Base-by-base conservation (phyloP, 192 early-diverging fungal species). In the Umbelopsis sp. region DNA sequence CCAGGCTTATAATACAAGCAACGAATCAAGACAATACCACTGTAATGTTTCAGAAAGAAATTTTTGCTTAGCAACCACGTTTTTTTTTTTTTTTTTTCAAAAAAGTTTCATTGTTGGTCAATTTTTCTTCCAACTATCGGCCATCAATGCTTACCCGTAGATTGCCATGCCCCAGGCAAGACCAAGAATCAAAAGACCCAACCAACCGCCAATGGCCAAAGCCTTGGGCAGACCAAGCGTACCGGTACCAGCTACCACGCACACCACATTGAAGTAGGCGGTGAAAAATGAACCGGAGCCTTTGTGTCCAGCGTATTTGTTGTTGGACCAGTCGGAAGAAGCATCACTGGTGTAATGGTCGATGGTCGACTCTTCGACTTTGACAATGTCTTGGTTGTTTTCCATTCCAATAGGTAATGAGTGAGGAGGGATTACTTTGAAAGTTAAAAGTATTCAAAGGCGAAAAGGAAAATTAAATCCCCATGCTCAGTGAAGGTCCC, bases 171-270 rank as follows among this genome's bases (percentile, higher is more conserved):
- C 70, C 21, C 86, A 90, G 0, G 91, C 84, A 33, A 93, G 82
- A 7, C 88, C 33, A 46, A 96, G 77, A 71, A 94, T 78, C n/a
- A 87, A 70, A 15, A 91, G 70, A 13, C 89, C 90, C 25, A 89
- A 58, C 94, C 94, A 96, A 3, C 94, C 94, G 48, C 88, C 85
- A 25, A 87, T 72, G 20, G 78, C 85, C 30, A 96, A 83, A 8
- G 93, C 90, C 66, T 89, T 91, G 6, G 94, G 93, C 10, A 96
- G 85, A 73, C 94, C 92, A 20, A 94, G 84, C 12, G 93, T 87
- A n/a, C 94, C 94, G 11, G 89, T 91, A 47, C 93, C 93, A 1
- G 91, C 91, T 41, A 90, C 82, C 25, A 89, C 82, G 22, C 72
- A 74, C 15, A 74, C 72, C 9, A 74, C 66, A 12, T 74, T 74